These are phyloP conservation scores for Solanum dulcamara DNA, from an alignment of 257 asterid genomes.

Conservation along the genomic window DNA sequence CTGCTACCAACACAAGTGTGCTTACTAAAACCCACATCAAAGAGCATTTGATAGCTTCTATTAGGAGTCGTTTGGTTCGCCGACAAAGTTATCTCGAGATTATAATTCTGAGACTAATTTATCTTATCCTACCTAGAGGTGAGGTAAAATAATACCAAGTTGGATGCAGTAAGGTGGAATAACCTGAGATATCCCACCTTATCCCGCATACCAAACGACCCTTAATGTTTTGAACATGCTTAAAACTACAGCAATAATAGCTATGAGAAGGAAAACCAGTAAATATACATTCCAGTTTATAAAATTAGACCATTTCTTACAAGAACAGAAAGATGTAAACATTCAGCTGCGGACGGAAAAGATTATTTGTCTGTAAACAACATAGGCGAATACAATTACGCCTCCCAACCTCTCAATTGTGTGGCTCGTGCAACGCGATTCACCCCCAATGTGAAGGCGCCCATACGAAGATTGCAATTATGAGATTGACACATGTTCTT, in stretches of 20 bases:
- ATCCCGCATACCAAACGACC: neutral
- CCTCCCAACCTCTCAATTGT: constrained; percentile 80
- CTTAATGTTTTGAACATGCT: neutral
- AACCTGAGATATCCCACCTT: neutral
- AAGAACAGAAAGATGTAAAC: neutral
- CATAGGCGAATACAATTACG: constrained; percentile 6
- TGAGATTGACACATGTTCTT: constrained; percentile 57
- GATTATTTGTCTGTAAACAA: neutral
- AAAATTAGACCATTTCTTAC: neutral
- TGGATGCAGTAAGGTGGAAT: neutral
- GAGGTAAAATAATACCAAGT: neutral
- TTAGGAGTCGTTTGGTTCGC: neutral
- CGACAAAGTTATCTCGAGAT: neutral
- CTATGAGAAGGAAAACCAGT: neutral
- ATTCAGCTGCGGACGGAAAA: neutral
- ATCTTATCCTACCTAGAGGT: neutral
- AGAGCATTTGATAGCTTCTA: neutral
- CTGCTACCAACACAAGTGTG: too few species aligned
- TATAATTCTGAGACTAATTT: neutral
- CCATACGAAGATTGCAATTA: constrained; percentile 87
- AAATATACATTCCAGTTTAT: neutral
- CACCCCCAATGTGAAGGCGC: constrained; percentile 78
- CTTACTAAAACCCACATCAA: neutral
- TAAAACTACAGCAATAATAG: neutral
- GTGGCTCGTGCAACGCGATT: constrained; percentile 89